Conservation (phyloP, 2,329 filamentous ascomycete species). For the Metarhizium guizhouense region DNA sequence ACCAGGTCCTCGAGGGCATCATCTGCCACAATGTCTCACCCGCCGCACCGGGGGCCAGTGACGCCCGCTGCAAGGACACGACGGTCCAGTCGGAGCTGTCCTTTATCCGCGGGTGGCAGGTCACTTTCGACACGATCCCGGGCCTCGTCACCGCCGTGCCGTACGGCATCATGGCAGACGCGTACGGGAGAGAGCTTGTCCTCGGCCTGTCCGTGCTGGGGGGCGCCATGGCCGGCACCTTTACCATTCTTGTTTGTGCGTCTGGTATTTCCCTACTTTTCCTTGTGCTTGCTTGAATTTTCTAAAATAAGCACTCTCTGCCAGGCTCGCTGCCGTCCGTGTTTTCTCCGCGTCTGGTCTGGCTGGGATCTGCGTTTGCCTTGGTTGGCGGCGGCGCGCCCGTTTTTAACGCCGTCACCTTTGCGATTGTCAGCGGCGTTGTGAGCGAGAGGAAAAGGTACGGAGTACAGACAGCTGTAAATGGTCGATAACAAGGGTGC, state of each 20-base stretch:
- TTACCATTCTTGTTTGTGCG: constrained; percentile 3
- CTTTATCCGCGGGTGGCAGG: constrained; percentile 10
- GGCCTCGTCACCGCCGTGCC: constrained; percentile 11
- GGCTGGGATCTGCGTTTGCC: constrained; percentile 8
- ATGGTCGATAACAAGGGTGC: neutral
- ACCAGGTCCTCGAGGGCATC: constrained; percentile 3
- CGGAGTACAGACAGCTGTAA: too few relatives aligned
- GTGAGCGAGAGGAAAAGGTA: constrained; percentile 3
- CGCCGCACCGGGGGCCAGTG: neutral
- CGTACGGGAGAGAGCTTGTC: constrained; percentile 9
- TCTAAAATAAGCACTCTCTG: neutral
- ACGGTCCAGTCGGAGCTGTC: constrained; percentile 13
- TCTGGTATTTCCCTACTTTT: too few relatives aligned
- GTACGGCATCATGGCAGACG: constrained; percentile 12
- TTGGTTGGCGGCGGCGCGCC: constrained; percentile 12
- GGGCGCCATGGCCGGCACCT: constrained; percentile 2
- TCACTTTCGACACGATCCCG: constrained; percentile 11
- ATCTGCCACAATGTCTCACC: constrained; percentile 4
- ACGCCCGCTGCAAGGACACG: constrained; percentile 10
- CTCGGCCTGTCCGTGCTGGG: constrained; percentile 10
- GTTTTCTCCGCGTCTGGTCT: constrained; percentile 10
- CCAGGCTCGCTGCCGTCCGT: constrained; percentile 5
- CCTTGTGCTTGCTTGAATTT: neutral
- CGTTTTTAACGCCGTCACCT: constrained; percentile 12
- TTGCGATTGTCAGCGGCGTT: constrained; percentile 10